Conservation (phyloP, 192 early-diverging fungal genomes). For the Radiomyces spectabilis region DNA sequence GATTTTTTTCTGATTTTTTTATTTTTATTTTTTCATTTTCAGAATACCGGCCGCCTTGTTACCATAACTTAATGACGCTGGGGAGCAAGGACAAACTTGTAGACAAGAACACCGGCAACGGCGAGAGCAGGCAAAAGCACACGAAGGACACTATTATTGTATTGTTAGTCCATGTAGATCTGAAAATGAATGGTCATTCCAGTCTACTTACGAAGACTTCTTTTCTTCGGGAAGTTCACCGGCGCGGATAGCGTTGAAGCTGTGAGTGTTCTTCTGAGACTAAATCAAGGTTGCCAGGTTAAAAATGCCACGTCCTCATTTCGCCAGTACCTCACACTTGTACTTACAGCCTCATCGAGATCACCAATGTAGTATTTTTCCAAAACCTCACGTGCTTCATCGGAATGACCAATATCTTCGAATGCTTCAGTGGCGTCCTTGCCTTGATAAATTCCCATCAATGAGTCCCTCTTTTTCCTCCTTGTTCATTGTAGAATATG, state of each 20-base stretch:
- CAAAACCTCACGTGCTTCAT: conserved; percentile 84
- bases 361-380: conserved; percentile 26
- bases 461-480: neutral
- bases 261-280: neutral
- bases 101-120: conserved; percentile 19
- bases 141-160: conserved; percentile 17
- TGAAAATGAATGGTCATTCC: too few species aligned
- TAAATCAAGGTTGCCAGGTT: too few species aligned
- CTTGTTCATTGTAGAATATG: neutral
- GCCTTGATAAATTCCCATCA: conserved; percentile 31
- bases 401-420: conserved; percentile 94
- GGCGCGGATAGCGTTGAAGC: conserved; percentile 10
- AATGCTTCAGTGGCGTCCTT: conserved; percentile 86
- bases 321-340: too few species aligned
- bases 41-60: too few species aligned
- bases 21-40: too few species aligned
- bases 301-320: too few species aligned
- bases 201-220: conserved; percentile 16
- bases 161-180: too few species aligned
- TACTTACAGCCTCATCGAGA: conserved; percentile 25
- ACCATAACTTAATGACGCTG: too few species aligned
- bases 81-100: conserved; percentile 27
- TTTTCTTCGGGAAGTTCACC: conserved; percentile 19
- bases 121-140: conserved; percentile 23
- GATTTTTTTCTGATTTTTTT: too few species aligned